phyloP scores from a whole-genome alignment of 1,284 basidiomycete genomes.

The Apiotrichum akiyoshidainum region DNA sequence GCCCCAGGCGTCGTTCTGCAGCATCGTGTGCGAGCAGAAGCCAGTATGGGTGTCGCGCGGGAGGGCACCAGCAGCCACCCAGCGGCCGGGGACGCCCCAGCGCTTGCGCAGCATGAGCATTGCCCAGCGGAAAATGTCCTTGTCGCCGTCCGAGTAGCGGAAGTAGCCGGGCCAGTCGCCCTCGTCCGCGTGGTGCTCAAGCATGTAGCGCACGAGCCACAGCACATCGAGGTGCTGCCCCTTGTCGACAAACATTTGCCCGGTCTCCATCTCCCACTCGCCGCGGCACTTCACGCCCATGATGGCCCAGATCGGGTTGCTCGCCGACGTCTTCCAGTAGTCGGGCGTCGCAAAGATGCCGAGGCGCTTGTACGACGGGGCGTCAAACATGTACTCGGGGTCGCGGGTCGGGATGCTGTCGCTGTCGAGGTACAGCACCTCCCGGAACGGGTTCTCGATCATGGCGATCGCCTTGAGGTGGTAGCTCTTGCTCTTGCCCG shows the following conservation, averaged over 20 bases:
- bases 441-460: conserved; percentile 50
- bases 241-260: conserved; percentile 55
- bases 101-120: conserved; percentile 54
- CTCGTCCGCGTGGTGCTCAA: conserved; percentile 44
- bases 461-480: conserved; percentile 55
- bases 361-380: conserved; percentile 48
- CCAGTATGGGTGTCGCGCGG: conserved; percentile 45
- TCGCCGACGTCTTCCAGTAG: conserved; percentile 52
- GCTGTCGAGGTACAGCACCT: conserved; percentile 54
- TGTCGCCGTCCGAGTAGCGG: conserved; percentile 54
- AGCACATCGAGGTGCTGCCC: conserved; percentile 53
- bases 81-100: conserved; percentile 55
- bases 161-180: conserved; percentile 48
- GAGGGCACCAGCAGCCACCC: conserved; percentile 50
- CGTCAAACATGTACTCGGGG: conserved; percentile 51
- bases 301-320: conserved; percentile 53
- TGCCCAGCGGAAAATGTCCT: conserved; percentile 56
- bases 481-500: conserved; percentile 48
- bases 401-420: conserved; percentile 52
- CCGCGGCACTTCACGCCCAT: conserved; percentile 55
- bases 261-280: conserved; percentile 55
- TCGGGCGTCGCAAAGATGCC: conserved; percentile 46
- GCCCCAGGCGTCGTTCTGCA: conserved; percentile 53
- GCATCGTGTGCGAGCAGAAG: conserved; percentile 52
- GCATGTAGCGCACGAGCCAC: conserved; percentile 51